Conservation (phyloP, 2,329 filamentous ascomycete species). For the Botrytis galanthina region DNA sequence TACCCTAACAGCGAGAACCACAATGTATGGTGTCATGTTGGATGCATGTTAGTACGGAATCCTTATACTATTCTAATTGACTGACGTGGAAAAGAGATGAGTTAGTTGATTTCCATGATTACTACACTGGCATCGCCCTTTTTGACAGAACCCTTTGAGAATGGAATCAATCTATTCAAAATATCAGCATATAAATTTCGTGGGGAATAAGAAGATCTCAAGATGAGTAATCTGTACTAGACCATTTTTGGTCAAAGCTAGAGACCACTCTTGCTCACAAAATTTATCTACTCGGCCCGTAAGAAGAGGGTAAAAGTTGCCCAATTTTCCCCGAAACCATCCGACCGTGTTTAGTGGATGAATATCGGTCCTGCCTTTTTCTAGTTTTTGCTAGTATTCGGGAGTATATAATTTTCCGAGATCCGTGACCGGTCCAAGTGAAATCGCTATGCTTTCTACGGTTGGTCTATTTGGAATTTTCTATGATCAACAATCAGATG, state of each 20-base stretch:
- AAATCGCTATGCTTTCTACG: background rate
- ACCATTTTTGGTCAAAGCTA: background rate
- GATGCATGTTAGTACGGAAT: background rate
- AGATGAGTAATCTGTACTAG: background rate
- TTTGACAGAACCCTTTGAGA: background rate
- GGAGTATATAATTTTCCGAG: background rate
- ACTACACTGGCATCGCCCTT: background rate
- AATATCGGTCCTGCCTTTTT: background rate
- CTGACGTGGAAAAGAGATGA: background rate
- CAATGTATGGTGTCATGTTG: background rate
- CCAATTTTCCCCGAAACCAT: background rate
- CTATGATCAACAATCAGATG: background rate
- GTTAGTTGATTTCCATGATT: background rate
- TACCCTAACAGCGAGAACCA: background rate
- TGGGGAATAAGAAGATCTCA: background rate
- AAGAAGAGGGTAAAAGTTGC: background rate
- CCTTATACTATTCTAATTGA: background rate
- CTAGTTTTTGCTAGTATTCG: background rate
- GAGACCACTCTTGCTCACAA: background rate
- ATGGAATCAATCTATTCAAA: background rate
- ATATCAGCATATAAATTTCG: too few species aligned
- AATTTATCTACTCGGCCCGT: background rate
- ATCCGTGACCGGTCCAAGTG: background rate
- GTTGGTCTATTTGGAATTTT: background rate
- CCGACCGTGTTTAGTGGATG: background rate